Evolutionary conservation across 371 early-diverging fungal species (phyloP), one percentile per base, ranked within the genome.

Genomic region (Mortierella sp.): DNA sequence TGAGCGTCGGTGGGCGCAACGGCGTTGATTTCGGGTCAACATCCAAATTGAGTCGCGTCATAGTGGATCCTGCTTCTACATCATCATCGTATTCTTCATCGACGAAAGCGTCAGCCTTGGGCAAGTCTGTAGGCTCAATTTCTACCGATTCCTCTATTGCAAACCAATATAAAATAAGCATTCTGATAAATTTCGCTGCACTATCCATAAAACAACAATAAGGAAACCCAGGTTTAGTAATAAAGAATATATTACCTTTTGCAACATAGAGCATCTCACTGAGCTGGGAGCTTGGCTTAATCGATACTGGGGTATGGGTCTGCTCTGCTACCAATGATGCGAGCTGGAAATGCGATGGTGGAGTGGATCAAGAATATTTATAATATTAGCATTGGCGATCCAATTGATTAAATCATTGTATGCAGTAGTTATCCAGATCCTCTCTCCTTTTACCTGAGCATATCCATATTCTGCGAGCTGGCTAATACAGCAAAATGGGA

Each of bases 391-490:
- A 28, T 28, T 28, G 28, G 28, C 1, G 28, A 28, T 2, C 28
- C 28, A 28, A 28, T 28, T 28, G 28, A 1, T 2, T 2, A 28
- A 1, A 28, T 28, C 28, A 1, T 28, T 28, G 28, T 28, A 28
- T 28, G 28, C 28, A 28, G 2, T 2, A 28, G 28, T 28, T 28
- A 28, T 28, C 28, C 28, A 1, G 28, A 28, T 28, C 28, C 28
- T 28, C 28, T 28, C 28, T 28, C 13, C 43, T 48, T 19, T 43
- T 76, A 77, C 77, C 77, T 77, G 73, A 8, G 88, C 86, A 66
- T 88, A 90, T 32, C 92, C 92, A 77, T 89, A 91, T 5, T 88
- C 89, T 55, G 90, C 84, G 40, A 92, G 85, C 84, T 92, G 92
- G 59, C 92, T 92, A 69, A 53, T 8, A 48, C n/a, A n/a, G n/a